A percentile compares a stretch with the other conserved stretches of the same genome.
Evolutionary conservation across 306 rosid genomes (phyloP).

Genomic region (Cucurbita pepo): DNA sequence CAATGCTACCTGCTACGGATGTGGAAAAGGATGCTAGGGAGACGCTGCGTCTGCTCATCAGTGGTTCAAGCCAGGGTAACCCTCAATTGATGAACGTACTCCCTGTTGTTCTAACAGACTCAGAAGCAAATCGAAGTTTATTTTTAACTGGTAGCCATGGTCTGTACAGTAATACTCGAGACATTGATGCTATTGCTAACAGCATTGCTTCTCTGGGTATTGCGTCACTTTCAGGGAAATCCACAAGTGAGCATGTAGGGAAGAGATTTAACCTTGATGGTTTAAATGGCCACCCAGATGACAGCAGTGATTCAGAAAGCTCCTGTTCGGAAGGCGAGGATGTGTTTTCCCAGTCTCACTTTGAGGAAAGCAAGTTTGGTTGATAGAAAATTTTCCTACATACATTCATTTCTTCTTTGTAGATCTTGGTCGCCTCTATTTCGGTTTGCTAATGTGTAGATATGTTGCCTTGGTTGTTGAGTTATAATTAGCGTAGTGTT

Average conservation of each 20-base stretch:
- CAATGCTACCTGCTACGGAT: conserved; percentile 55
- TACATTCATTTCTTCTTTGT: conserved; percentile 6
- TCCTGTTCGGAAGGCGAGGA: conserved; percentile 26
- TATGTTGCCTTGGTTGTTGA: not conserved
- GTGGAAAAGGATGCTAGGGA: conserved; percentile 86
- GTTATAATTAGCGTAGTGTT: not conserved
- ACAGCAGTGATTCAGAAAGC: conserved; percentile 22
- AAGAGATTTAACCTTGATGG: conserved; percentile 10
- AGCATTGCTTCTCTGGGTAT: conserved; percentile 82
- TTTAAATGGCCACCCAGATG: conserved; percentile 14
- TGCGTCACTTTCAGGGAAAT: conserved; percentile 52
- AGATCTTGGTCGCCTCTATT: not conserved
- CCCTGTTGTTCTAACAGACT: conserved; percentile 53
- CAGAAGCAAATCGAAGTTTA: conserved; percentile 31
- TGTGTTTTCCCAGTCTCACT: not conserved
- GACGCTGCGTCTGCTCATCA: conserved; percentile 67
- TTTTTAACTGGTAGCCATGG: conserved; percentile 73
- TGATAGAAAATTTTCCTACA: not conserved
- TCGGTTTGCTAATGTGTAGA: not conserved
- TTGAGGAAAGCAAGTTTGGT: conserved; percentile 6
- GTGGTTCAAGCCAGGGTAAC: conserved; percentile 57
- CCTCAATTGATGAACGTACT: conserved; percentile 42
- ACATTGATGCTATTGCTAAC: conserved; percentile 51
- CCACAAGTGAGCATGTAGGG: conserved; percentile 13
- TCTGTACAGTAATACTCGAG: conserved; percentile 53